Evolutionary conservation across 225 moss, liverwort and hornwort species (phyloP).

Genomic region (Marchantia polymorpha): DNA sequence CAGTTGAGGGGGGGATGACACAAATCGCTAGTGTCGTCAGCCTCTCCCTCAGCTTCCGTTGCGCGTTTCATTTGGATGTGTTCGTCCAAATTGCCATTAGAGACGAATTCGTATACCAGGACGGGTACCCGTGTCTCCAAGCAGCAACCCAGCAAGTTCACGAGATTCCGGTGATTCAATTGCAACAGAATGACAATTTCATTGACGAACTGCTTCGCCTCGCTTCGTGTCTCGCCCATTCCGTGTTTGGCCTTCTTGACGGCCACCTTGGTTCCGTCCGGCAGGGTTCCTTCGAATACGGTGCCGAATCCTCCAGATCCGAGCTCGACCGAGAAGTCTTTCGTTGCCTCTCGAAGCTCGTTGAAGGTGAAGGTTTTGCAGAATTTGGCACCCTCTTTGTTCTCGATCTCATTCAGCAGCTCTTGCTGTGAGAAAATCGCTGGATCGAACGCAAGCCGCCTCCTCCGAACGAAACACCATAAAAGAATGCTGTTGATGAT

Average conservation of each 20-base stretch:
- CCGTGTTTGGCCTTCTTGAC: neutral
- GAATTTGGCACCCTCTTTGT: neutral
- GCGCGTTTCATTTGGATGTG: neutral
- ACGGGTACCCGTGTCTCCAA: slow-evolving; percentile 5
- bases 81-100: slow-evolving; percentile 17
- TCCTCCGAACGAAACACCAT: neutral
- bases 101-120: slow-evolving; percentile 24
- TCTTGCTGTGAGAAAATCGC: neutral
- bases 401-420: neutral
- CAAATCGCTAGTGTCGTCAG: no score
- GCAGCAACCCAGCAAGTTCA: slow-evolving; percentile 28
- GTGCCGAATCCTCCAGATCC: slow-evolving; percentile 1
- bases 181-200: slow-evolving; percentile 25
- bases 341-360: neutral
- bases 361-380: neutral
- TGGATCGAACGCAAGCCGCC: neutral
- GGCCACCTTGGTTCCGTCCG: neutral
- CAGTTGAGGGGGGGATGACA: slow-evolving; percentile 22
- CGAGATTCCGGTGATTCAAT: slow-evolving; percentile 27
- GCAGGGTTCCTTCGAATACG: neutral
- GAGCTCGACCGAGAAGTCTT: neutral
- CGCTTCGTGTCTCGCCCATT: neutral
- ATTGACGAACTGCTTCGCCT: slow-evolving; percentile 22
- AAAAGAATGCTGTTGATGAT: neutral
- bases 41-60: no score